Base-by-base conservation (phyloP, 257 asterid species). In the Solanum ahanhuiri region DNA sequence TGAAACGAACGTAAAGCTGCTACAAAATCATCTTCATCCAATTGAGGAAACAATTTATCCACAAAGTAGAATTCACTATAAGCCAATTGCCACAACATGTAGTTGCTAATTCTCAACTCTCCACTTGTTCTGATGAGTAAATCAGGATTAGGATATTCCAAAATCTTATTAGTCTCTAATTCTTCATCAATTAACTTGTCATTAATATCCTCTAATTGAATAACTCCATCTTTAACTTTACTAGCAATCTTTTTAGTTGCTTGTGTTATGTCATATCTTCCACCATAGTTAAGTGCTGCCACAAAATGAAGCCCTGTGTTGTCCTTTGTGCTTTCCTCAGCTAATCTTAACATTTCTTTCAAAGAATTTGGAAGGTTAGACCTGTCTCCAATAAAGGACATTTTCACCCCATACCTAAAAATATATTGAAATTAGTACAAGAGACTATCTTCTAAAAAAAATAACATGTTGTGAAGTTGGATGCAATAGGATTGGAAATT, bases 51-150 rank as follows among this genome's bases (percentile, higher is more conserved):
- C 9, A 57, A 5, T 22, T 70, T 86, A 14, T 84, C 41, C 41
- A 67, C 30, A 48, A 90, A 90, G 3, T 30, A 45, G 54, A 45
- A 0, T 45, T 45, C 54, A 45, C 54, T 45, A 45, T 45, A 45
- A 12, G 54, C 54, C 54, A 45, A 45, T 12, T 45, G 93, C 93
- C 93, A 89, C 43, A 88, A 17, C 87, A 91, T 23, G 82, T 87
- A 91, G 11, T 91, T 91, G 86, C 93, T 91, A 8, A 88, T 2
- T 64, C 92, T 88, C 11, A 67, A 8, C 4, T 89, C 93, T 5
- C 93, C 92, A 22, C 91, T 86, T 0, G 90, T 88, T 30, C 90
- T 67, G 7, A 91, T 88, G 51, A 89, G 34, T 86, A 91, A 66
- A 81, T 89, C 93, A 2, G 90, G 89, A 60, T 88, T 39, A 1